A percentile compares a stretch with the other conserved stretches of the same genome.
Conservation (phyloP, 768 basidiomycete species). For the Multifurca ochricompacta region DNA sequence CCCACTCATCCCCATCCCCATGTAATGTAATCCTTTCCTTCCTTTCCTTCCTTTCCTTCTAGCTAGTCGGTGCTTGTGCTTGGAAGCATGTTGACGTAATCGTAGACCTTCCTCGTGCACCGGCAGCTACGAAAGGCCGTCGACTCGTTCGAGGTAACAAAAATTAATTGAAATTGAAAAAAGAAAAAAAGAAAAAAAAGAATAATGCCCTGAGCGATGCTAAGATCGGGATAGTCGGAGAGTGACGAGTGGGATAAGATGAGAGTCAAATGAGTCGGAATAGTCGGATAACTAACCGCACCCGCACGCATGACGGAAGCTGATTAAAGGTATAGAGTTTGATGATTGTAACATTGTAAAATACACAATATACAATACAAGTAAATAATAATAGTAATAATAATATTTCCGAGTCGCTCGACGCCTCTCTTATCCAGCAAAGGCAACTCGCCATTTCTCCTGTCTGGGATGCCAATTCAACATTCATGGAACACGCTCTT, state of each 20-base stretch:
- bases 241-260: no score
- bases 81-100: conserved; percentile 16
- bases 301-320: conserved; percentile 15
- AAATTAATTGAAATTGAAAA: no score
- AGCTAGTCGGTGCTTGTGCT: neutral
- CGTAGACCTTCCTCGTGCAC: neutral
- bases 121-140: conserved; percentile 5
- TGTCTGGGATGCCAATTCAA: conserved; percentile 17
- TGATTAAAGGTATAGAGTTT: conserved; percentile 25
- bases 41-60: no score
- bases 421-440: conserved; percentile 10
- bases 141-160: neutral
- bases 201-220: conserved; percentile 6
- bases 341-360: no score
- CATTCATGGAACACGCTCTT: conserved; percentile 18
- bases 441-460: conserved; percentile 16
- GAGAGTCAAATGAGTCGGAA: no score
- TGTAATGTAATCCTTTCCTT: no score
- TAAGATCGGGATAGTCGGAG: conserved; percentile 13
- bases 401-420: neutral
- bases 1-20: no score
- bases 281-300: conserved; percentile 13
- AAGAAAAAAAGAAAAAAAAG: no score
- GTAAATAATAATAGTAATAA: conserved; percentile 1
- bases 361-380: no score